These are phyloP conservation scores for Brasilioporus rufonigricans DNA, from an alignment of 768 basidiomycete species.

Conservation along the genomic window DNA sequence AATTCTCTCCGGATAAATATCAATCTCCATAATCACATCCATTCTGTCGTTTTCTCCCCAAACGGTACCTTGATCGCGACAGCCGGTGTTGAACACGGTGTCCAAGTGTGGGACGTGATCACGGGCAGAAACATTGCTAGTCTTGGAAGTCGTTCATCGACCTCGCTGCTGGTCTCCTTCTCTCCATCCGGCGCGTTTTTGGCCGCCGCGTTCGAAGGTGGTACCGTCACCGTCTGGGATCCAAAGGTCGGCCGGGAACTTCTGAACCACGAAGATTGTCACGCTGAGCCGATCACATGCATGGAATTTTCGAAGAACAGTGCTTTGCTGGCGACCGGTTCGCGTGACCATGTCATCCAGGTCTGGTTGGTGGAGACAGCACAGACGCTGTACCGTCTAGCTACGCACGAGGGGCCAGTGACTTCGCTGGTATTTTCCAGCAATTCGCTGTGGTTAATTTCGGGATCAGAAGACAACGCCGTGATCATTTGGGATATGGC, in stretches of 20 bases:
- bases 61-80: slow-evolving; percentile 14
- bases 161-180: slow-evolving; percentile 16
- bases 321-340: slow-evolving; percentile 17
- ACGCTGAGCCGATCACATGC: slow-evolving; percentile 13
- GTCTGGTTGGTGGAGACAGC: slow-evolving; percentile 24
- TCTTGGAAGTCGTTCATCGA: slow-evolving; percentile 10
- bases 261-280: slow-evolving; percentile 13
- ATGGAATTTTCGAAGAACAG: slow-evolving; percentile 20
- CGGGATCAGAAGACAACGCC: slow-evolving; percentile 23
- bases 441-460: slow-evolving; percentile 18
- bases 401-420: slow-evolving; percentile 18
- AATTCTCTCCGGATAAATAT: neutral
- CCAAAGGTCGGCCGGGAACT: slow-evolving; percentile 18
- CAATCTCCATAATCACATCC: slow-evolving; percentile 2
- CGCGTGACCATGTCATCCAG: slow-evolving; percentile 14
- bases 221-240: slow-evolving; percentile 20
- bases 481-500: slow-evolving; percentile 25
- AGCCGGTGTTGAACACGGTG: slow-evolving; percentile 11
- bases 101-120: slow-evolving; percentile 22
- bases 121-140: slow-evolving; percentile 22
- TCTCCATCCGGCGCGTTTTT: slow-evolving; percentile 20
- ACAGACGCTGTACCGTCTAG: slow-evolving; percentile 10
- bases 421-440: slow-evolving; percentile 20
- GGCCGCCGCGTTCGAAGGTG: slow-evolving; percentile 17
- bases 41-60: slow-evolving; percentile 18